phyloP scores from a whole-genome alignment of 805 yeast genomes.

The Saturnispora mendoncae region DNA sequence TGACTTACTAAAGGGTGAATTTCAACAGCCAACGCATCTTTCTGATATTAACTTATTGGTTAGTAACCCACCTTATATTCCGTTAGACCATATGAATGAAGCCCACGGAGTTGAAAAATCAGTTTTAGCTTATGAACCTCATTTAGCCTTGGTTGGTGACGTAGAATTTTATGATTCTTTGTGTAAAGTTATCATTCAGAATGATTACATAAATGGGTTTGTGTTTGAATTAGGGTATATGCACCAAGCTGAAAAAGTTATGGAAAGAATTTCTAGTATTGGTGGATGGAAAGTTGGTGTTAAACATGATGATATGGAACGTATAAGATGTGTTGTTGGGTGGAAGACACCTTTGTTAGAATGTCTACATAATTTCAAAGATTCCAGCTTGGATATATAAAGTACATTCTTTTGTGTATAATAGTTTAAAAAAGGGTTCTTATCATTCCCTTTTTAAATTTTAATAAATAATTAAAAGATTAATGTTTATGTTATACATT shows the following conservation, averaged over 20 bases:
- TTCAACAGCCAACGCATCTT: constrained; percentile 11
- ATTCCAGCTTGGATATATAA: not conserved
- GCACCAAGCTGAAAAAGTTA: constrained; percentile 38
- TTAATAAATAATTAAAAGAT: too few species aligned
- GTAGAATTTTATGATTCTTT: constrained; percentile 60
- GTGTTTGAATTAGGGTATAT: constrained; percentile 70
- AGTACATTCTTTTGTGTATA: too few species aligned
- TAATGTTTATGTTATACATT: too few species aligned
- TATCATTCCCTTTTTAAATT: too few species aligned
- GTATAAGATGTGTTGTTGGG: constrained; percentile 56
- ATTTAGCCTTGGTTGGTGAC: constrained; percentile 70
- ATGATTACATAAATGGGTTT: constrained; percentile 42
- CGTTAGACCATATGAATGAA: constrained; percentile 34
- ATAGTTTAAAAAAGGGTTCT: too few species aligned
- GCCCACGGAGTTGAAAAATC: constrained; percentile 46
- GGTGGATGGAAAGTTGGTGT: constrained; percentile 37
- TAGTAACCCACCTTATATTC: constrained; percentile 91
- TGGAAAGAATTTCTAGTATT: constrained; percentile 2
- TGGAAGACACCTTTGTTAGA: constrained; percentile 30
- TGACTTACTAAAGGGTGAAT: constrained; percentile 5
- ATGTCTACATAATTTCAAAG: not conserved
- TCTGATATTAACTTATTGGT: constrained; percentile 43
- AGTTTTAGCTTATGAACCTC: constrained; percentile 68
- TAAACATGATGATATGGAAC: constrained; percentile 41
- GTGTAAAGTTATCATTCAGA: constrained; percentile 28